Evolutionary conservation across 2,329 filamentous ascomycete species (phyloP).

Genomic region (Drechslerella dactyloides): DNA sequence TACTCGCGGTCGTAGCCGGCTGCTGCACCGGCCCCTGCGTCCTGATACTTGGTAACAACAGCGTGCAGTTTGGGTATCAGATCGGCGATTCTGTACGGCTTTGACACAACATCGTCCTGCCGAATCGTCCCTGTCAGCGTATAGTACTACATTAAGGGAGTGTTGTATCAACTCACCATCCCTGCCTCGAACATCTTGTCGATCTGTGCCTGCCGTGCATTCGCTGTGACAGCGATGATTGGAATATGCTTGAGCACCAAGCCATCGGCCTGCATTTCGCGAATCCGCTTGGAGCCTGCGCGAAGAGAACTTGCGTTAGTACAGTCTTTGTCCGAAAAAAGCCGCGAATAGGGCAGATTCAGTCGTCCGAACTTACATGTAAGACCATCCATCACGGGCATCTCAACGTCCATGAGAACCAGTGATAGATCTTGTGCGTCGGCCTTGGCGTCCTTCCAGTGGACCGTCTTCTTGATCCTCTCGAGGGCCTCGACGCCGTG

Average conservation of each 20-base stretch:
- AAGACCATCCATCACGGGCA: slow-evolving; percentile 63
- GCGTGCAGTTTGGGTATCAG: slow-evolving; percentile 47
- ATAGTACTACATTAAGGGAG: not conserved
- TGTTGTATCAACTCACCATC: slow-evolving; percentile 29
- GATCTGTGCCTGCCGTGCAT: slow-evolving; percentile 56
- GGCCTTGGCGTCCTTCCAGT: slow-evolving; percentile 55
- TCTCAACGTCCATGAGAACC: slow-evolving; percentile 59
- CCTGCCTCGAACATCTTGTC: slow-evolving; percentile 49
- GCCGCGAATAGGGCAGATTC: slow-evolving; percentile 56
- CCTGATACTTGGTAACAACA: slow-evolving; percentile 26
- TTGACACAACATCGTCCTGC: slow-evolving; percentile 47
- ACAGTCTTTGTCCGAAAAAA: no score
- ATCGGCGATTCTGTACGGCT: slow-evolving; percentile 47
- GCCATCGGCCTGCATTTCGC: slow-evolving; percentile 58
- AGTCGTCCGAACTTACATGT: slow-evolving; percentile 58
- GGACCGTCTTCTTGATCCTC: slow-evolving; percentile 64
- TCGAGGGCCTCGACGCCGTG: slow-evolving; percentile 70
- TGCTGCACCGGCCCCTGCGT: not conserved
- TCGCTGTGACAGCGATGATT: slow-evolving; percentile 62
- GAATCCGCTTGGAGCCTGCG: slow-evolving; percentile 31
- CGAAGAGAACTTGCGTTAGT: slow-evolving; percentile 7
- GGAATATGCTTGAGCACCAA: slow-evolving; percentile 58
- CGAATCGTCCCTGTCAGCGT: not conserved
- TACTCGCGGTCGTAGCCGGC: slow-evolving; percentile 8
- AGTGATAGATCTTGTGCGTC: slow-evolving; percentile 36